A percentile compares a stretch with the other conserved stretches of the same genome.
These are phyloP conservation scores for Neurospora pannonica DNA, from an alignment of 495 filamentous ascomycete species.

Conservation along the genomic window DNA sequence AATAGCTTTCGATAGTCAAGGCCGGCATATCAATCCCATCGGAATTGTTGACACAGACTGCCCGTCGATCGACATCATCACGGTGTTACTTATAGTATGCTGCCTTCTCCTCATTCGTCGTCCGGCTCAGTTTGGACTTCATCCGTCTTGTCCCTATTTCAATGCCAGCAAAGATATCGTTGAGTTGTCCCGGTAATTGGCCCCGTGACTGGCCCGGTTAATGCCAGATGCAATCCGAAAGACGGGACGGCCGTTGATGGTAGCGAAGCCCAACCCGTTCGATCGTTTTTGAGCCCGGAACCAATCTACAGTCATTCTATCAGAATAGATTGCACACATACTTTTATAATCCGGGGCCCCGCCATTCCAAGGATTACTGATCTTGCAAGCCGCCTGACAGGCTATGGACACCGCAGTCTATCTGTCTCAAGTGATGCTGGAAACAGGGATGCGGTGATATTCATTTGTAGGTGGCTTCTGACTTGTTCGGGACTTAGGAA, in stretches of 20 bases:
- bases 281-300: slow-evolving; percentile 5
- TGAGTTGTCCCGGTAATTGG: neutral
- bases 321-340: slow-evolving; percentile 20
- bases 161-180: slow-evolving; percentile 3
- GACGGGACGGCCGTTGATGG: slow-evolving; percentile 18
- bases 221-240: slow-evolving; percentile 12
- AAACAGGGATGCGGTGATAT: slow-evolving; percentile 14
- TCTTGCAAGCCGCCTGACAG: slow-evolving; percentile 15
- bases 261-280: slow-evolving; percentile 13
- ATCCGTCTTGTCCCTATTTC: slow-evolving; percentile 16
- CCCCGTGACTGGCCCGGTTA: slow-evolving; percentile 15
- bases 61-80: neutral
- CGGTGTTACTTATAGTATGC: neutral
- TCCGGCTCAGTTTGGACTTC: slow-evolving; percentile 14
- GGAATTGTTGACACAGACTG: neutral
- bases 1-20: neutral
- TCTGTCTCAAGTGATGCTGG: slow-evolving; percentile 8
- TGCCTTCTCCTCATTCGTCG: slow-evolving; percentile 3
- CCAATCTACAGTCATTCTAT: slow-evolving; percentile 19
- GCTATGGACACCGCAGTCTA: slow-evolving; percentile 6
- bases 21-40: neutral
- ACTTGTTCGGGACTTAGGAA: slow-evolving; percentile 14
- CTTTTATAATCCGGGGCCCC: slow-evolving; percentile 22
- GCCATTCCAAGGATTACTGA: slow-evolving; percentile 17
- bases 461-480: slow-evolving; percentile 18